Conservation (phyloP, 257 asterid species). For the Vinca minor region DNA sequence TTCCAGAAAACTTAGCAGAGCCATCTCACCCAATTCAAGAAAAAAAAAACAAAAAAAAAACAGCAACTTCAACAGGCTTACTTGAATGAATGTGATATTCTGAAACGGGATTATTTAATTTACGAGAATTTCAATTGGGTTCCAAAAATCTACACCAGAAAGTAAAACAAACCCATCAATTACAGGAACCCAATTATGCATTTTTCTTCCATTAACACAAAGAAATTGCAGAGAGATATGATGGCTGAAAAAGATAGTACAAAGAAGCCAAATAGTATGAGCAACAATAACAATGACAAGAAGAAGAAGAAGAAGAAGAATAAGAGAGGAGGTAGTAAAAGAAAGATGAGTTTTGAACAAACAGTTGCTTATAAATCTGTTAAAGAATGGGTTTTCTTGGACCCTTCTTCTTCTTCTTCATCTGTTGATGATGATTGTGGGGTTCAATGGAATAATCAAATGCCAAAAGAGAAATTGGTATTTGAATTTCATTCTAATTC, state of each 20-base stretch:
- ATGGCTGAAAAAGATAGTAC: constrained; percentile 52
- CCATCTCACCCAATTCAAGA: background rate
- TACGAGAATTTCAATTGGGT: constrained; percentile 28
- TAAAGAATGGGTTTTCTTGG: too few species aligned
- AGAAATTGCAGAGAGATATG: constrained; percentile 6
- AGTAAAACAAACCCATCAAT: background rate
- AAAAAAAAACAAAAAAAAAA: constrained; percentile 8
- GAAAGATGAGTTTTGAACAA: constrained; percentile 75
- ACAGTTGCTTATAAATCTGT: constrained; percentile 76
- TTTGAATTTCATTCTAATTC: too few species aligned
- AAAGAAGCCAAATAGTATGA: too few species aligned
- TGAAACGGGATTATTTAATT: constrained; percentile 37
- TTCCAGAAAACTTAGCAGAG: too few species aligned
- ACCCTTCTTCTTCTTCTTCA: too few species aligned
- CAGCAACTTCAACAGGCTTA: constrained; percentile 27
- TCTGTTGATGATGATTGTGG: constrained; percentile 56
- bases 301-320: constrained; percentile 53
- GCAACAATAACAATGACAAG: constrained; percentile 1
- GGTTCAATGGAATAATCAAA: constrained; percentile 55
- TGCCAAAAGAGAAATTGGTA: constrained; percentile 72
- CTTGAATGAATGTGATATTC: constrained; percentile 31
- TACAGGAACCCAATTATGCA: constrained; percentile 14
- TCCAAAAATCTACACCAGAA: constrained; percentile 29
- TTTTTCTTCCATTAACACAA: background rate
- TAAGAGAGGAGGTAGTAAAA: constrained; percentile 94